Conservation (phyloP, 768 basidiomycete genomes). For the Tylopilus intermedius region DNA sequence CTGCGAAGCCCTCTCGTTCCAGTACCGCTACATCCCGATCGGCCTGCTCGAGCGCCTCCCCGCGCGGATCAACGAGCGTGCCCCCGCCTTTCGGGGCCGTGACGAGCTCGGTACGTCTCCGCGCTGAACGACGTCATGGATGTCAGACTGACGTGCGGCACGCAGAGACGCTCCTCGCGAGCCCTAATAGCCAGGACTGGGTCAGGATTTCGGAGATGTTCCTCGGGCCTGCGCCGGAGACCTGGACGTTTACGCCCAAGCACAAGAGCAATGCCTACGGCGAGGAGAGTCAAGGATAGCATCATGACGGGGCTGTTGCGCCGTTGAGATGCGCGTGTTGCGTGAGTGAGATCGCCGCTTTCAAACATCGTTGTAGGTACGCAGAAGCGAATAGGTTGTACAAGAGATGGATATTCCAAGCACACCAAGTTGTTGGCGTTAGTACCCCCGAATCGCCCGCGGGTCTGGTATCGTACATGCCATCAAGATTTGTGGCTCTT, state of each 20-base stretch:
- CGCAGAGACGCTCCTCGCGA: constrained; percentile 79
- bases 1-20: constrained; percentile 93
- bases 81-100: constrained; percentile 82
- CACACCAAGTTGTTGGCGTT: too few species aligned
- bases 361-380: too few species aligned
- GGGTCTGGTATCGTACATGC: too few species aligned
- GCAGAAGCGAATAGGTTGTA: too few species aligned
- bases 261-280: constrained; percentile 85
- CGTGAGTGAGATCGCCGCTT: too few species aligned
- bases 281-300: constrained; percentile 58
- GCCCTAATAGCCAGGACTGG: constrained; percentile 79
- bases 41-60: constrained; percentile 85
- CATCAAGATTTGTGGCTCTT: too few species aligned
- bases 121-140: not conserved
- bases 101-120: constrained; percentile 71
- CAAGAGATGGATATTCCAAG: too few species aligned
- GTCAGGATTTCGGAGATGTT: constrained; percentile 95
- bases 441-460: too few species aligned
- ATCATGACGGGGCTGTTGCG: not conserved
- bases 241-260: constrained; percentile 85
- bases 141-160: not conserved
- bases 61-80: constrained; percentile 81
- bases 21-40: constrained; percentile 92
- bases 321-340: not conserved
- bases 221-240: constrained; percentile 78